Percentiles rank a stretch among this genome's conserved stretches.
Conservation (phyloP, 441 rosid species). For the Aleurites moluccanus region DNA sequence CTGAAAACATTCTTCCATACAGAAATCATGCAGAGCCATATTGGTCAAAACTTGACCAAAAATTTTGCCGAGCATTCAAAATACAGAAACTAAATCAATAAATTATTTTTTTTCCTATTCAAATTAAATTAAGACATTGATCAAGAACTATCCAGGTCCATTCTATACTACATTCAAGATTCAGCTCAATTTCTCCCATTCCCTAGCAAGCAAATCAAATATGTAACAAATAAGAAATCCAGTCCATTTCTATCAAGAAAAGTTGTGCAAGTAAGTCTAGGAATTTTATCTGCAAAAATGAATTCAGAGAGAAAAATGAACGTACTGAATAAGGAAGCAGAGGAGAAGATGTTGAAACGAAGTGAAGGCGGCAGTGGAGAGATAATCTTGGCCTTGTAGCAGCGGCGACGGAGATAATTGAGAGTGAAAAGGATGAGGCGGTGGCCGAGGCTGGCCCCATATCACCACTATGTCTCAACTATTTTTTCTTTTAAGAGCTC, state of each 20-base stretch:
- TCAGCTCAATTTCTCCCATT: neutral
- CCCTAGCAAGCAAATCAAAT: neutral
- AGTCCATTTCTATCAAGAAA: neutral
- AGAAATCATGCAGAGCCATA: neutral
- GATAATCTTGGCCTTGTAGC: neutral
- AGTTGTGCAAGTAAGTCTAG: neutral
- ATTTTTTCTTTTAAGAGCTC: neutral
- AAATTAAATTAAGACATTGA: neutral
- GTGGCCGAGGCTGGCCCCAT: slow-evolving; percentile 19
- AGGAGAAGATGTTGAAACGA: slow-evolving; percentile 14
- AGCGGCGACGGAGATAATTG: neutral
- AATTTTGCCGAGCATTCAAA: neutral
- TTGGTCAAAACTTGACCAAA: neutral
- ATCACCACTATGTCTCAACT: neutral
- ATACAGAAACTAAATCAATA: neutral
- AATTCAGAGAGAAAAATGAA: neutral
- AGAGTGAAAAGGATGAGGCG: slow-evolving; percentile 18
- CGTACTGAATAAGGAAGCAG: slow-evolving; percentile 19
- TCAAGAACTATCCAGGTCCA: too few relatives aligned
- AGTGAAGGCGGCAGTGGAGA: slow-evolving; percentile 12
- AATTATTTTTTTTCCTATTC: neutral
- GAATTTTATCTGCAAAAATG: neutral
- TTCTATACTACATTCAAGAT: neutral
- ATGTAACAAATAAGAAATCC: neutral
- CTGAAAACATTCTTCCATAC: neutral